These are phyloP conservation scores for Globisporangium okanoganense DNA, from an alignment of 352 stramenopile genomes.

Conservation along the genomic window DNA sequence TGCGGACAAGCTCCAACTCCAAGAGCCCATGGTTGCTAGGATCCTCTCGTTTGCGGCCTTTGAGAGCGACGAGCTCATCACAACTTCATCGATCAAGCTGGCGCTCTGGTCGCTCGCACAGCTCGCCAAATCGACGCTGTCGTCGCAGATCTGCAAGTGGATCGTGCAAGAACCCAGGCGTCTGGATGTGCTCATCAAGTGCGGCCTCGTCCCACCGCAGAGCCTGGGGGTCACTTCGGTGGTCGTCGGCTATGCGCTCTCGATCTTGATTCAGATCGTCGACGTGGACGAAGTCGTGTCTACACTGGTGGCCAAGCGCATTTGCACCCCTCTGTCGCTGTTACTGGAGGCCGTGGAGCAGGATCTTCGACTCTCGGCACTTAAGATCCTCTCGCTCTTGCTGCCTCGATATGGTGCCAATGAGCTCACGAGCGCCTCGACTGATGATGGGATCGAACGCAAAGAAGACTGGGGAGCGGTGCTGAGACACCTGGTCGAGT, in stretches of 20 bases:
- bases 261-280: constrained; percentile 30
- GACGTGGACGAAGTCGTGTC: constrained; percentile 14
- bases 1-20: constrained; percentile 28
- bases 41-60: constrained; percentile 48
- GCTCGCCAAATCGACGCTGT: constrained; percentile 25
- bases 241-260: constrained; percentile 39
- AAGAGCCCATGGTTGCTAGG: constrained; percentile 23
- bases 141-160: constrained; percentile 24
- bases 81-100: constrained; percentile 26
- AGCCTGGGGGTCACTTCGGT: constrained; percentile 25
- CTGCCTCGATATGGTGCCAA: constrained; percentile 18
- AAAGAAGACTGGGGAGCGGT: constrained; percentile 40
- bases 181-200: constrained; percentile 34
- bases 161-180: constrained; percentile 25
- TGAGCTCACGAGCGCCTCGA: not conserved
- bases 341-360: constrained; percentile 57
- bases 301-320: constrained; percentile 29
- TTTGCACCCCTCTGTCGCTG: constrained; percentile 35
- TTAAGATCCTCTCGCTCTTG: constrained; percentile 42
- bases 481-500: constrained; percentile 54
- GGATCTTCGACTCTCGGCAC: constrained; percentile 34
- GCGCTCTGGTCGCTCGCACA: constrained; percentile 44
- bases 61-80: constrained; percentile 23
- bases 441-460: not conserved
- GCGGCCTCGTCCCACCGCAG: constrained; percentile 28